Evolutionary conservation across 2,329 filamentous ascomycete genomes (phyloP).

Genomic region (Colletotrichum sp.): DNA sequence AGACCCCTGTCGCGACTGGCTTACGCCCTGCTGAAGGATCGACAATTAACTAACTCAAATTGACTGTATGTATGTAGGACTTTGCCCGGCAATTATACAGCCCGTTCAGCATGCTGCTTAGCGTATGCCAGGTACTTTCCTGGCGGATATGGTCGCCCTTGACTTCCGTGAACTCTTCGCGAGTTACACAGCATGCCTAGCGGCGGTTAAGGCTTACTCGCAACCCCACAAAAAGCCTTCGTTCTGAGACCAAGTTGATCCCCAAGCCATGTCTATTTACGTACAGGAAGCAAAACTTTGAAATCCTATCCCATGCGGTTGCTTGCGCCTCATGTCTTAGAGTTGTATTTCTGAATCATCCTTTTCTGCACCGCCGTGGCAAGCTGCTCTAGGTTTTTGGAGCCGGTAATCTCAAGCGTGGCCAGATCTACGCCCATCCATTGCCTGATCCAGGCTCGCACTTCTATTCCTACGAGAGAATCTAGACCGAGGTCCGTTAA

Average conservation of each 20-base stretch:
- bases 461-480: slow-evolving; percentile 25
- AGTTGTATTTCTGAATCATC: not conserved
- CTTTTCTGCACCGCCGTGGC: not conserved
- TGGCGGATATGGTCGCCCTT: not conserved
- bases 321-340: not conserved
- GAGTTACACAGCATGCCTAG: not conserved
- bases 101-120: not conserved
- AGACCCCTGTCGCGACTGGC: too few relatives aligned
- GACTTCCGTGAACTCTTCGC: not conserved
- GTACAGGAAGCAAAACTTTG: not conserved
- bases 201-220: not conserved
- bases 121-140: not conserved
- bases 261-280: not conserved
- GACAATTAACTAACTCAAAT: not conserved
- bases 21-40: not conserved
- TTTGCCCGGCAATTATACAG: not conserved
- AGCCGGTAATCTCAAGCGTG: not conserved
- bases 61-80: not conserved
- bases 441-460: slow-evolving; percentile 25
- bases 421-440: slow-evolving; percentile 26
- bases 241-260: not conserved
- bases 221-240: not conserved
- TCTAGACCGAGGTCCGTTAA: slow-evolving; percentile 25
- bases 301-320: not conserved
- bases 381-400: not conserved